Evolutionary conservation across 257 asterid species (phyloP).

Genomic region (Solanum gandarillasii): DNA sequence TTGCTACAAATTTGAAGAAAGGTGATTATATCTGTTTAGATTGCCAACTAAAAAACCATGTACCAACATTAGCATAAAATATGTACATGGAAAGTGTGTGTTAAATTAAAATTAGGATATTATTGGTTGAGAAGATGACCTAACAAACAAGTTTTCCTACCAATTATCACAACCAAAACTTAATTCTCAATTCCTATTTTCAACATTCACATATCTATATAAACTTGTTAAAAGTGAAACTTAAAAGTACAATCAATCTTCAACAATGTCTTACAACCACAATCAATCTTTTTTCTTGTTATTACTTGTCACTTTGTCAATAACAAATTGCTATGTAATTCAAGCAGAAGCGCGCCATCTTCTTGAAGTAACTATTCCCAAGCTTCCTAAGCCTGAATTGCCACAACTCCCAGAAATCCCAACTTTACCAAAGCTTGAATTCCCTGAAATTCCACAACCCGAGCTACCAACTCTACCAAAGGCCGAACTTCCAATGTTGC

Average conservation of each 20-base stretch:
- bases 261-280: not conserved
- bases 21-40: not conserved
- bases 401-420: not conserved
- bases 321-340: not conserved
- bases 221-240: not conserved
- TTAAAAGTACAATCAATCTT: not conserved
- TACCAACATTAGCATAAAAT: not conserved
- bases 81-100: not conserved
- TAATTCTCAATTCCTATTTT: not conserved
- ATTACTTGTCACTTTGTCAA: not conserved
- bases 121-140: not conserved
- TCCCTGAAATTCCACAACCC: slow-evolving; percentile 3
- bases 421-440: not conserved
- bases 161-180: not conserved
- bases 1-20: not conserved
- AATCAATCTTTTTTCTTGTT: not conserved
- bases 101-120: not conserved
- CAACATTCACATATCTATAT: not conserved
- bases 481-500: slow-evolving; percentile 4
- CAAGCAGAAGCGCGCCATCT: not conserved
- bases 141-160: not conserved
- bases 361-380: not conserved
- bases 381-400: not conserved
- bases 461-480: slow-evolving; percentile 10
- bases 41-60: not conserved